A percentile compares a stretch with the other conserved stretches of the same genome.
phyloP scores from a whole-genome alignment of 768 basidiomycete species.

The Boletus vermiculosoides region DNA sequence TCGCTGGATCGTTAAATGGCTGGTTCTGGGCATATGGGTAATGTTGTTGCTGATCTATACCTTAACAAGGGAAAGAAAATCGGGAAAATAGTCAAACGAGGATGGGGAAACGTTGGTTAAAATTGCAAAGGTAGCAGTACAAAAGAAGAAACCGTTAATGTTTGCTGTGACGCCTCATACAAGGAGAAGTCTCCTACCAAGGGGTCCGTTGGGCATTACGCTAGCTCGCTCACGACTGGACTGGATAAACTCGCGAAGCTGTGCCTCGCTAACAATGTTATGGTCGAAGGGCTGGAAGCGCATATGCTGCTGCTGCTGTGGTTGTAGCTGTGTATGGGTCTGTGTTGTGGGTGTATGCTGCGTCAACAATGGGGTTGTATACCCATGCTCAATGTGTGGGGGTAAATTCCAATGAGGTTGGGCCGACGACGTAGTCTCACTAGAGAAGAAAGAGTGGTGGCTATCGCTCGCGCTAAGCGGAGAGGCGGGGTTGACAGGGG shows the following conservation, averaged over 20 bases:
- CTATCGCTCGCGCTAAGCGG: slow-evolving; percentile 52
- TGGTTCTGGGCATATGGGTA: slow-evolving; percentile 38
- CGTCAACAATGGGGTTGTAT: slow-evolving; percentile 47
- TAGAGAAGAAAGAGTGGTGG: slow-evolving; percentile 48
- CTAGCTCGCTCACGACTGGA: slow-evolving; percentile 60
- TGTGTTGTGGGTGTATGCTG: slow-evolving; percentile 43
- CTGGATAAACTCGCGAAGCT: slow-evolving; percentile 74
- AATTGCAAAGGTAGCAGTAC: slow-evolving; percentile 23
- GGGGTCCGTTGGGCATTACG: slow-evolving; percentile 32
- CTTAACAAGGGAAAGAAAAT: slow-evolving; percentile 18
- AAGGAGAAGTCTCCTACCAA: slow-evolving; percentile 51
- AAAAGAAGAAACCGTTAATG: slow-evolving; percentile 35
- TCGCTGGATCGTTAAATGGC: slow-evolving; percentile 72
- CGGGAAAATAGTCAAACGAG: slow-evolving; percentile 10
- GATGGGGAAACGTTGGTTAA: slow-evolving; percentile 22
- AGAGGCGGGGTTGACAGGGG: slow-evolving; percentile 56
- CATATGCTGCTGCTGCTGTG: slow-evolving; percentile 33
- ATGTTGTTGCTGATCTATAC: slow-evolving; percentile 37
- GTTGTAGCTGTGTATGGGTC: slow-evolving; percentile 36
- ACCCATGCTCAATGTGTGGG: slow-evolving; percentile 41
- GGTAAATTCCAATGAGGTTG: slow-evolving; percentile 47
- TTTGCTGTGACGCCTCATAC: slow-evolving; percentile 33
- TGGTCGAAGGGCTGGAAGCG: slow-evolving; percentile 61
- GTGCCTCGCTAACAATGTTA: slow-evolving; percentile 62
- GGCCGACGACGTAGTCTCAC: slow-evolving; percentile 36